Conservation (phyloP, 768 basidiomycete species). For the Leccinellum rugosiceps region DNA sequence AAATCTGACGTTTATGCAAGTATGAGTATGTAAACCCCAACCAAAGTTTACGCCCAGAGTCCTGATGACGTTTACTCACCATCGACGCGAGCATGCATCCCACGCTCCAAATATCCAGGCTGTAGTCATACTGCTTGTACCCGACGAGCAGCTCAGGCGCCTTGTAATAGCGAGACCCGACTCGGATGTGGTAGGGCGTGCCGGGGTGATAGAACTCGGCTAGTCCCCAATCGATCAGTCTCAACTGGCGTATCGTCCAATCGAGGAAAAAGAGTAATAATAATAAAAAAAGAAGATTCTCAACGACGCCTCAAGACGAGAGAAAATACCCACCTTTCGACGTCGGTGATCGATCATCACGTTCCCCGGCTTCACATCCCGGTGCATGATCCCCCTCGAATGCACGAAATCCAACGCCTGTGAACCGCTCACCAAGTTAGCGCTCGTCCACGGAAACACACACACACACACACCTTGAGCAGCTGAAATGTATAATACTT, state of each 20-base stretch:
- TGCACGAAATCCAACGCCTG: conserved; percentile 68
- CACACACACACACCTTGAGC: conserved; percentile 50
- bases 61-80: too few species aligned
- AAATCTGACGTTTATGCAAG: conserved; percentile 42
- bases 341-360: conserved; percentile 71
- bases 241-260: conserved; percentile 32
- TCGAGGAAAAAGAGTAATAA: not conserved
- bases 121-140: conserved; percentile 70
- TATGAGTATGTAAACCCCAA: not conserved
- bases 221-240: conserved; percentile 73
- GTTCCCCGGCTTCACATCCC: conserved; percentile 66
- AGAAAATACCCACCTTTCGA: conserved; percentile 43
- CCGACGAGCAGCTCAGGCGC: conserved; percentile 70
- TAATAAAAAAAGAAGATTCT: not conserved
- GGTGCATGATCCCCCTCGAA: conserved; percentile 70
- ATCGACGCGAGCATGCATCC: conserved; percentile 76
- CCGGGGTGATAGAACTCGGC: conserved; percentile 75
- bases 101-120: conserved; percentile 69
- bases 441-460: too few species aligned
- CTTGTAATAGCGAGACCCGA: conserved; percentile 71
- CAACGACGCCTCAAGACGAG: not conserved
- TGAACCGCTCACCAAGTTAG: not conserved
- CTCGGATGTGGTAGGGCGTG: conserved; percentile 69
- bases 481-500: conserved; percentile 68
- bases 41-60: not conserved